Conservation (phyloP, 75 land plant genomes). For the Chamaecyparis obtusa region DNA sequence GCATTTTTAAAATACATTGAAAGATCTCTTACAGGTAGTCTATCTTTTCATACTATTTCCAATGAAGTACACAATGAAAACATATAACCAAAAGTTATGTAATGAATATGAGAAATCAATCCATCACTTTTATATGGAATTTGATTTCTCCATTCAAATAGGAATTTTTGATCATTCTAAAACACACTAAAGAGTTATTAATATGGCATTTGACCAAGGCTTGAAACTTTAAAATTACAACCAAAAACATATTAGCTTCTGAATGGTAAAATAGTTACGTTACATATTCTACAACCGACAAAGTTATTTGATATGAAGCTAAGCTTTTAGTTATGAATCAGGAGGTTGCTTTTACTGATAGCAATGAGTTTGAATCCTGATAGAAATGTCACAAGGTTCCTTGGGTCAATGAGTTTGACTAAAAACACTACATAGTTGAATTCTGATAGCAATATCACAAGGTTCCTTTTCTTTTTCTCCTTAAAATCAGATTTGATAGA, state of each 20-base stretch:
- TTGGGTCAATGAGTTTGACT: too few species aligned
- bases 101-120: background rate
- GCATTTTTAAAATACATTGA: background rate
- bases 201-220: background rate
- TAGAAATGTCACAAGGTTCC: too few species aligned
- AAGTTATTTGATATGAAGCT: background rate
- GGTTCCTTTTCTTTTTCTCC: background rate
- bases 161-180: background rate
- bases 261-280: background rate
- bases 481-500: background rate
- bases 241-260: background rate
- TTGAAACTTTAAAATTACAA: slow-evolving; percentile 4
- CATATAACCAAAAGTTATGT: background rate
- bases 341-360: background rate
- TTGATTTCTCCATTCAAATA: background rate
- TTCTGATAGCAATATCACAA: too few species aligned
- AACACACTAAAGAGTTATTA: background rate
- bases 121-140: background rate
- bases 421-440: too few species aligned
- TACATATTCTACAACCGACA: background rate
- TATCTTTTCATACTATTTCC: background rate
- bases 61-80: background rate
- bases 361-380: too few species aligned
- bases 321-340: background rate
- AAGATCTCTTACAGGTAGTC: background rate